Conservation (phyloP, 805 yeast genomes). For the Candida ovalis region DNA sequence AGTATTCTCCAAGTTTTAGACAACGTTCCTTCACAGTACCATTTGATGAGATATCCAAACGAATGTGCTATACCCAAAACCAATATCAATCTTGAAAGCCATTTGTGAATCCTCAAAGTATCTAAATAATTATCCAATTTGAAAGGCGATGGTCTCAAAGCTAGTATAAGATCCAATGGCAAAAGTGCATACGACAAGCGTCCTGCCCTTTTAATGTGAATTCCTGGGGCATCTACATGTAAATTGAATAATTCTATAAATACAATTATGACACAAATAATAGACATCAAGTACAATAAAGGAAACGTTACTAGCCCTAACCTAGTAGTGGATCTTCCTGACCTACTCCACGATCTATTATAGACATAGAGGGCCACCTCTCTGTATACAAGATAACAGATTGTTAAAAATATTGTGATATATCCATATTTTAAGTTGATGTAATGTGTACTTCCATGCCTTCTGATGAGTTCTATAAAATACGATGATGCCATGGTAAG, state of each 20-base stretch:
- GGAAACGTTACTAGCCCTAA: conserved; percentile 34
- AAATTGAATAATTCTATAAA: conserved; percentile 34
- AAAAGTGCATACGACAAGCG: conserved; percentile 55
- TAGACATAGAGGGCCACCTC: conserved; percentile 32
- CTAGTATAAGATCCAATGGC: conserved; percentile 54
- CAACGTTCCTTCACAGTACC: conserved; percentile 37
- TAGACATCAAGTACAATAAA: conserved; percentile 18
- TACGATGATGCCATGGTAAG: neutral
- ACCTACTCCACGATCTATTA: conserved; percentile 33
- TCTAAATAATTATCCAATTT: conserved; percentile 49
- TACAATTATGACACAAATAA: conserved; percentile 30
- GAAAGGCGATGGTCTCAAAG: conserved; percentile 52
- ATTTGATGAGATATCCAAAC: conserved; percentile 46
- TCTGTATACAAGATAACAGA: conserved; percentile 36
- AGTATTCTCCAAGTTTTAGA: conserved; percentile 33
- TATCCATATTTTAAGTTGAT: conserved; percentile 63
- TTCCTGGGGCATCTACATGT: conserved; percentile 31
- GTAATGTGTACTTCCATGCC: conserved; percentile 54
- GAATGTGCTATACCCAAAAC: conserved; percentile 46
- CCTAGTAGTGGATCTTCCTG: conserved; percentile 36
- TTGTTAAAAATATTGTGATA: conserved; percentile 39
- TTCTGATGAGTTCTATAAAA: conserved; percentile 13
- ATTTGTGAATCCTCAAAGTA: conserved; percentile 58
- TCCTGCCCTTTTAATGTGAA: conserved; percentile 54
- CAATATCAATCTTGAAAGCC: conserved; percentile 61